Evolutionary conservation across 805 yeast genomes (phyloP), one percentile per base, ranked within the genome.

Genomic region (Hanseniaspora osmophila): DNA sequence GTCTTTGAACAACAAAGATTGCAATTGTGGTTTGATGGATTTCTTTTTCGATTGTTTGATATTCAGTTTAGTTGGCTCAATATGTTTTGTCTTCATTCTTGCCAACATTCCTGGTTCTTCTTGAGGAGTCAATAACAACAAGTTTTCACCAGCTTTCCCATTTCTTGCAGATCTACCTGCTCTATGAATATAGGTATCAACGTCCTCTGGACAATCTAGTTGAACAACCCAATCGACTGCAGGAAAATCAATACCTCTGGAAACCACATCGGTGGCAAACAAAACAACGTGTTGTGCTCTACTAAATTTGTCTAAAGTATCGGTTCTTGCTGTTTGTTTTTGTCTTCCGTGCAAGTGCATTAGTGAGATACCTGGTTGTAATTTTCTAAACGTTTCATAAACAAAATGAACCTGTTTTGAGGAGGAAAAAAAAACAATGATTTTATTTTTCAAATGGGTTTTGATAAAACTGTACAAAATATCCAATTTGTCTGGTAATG

Each of bases 181-280:
- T 56, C 96, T 70, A 55, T 86, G 96, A 44, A 86, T 84, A 61
- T 87, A 86, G 0, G 96, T 87, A 30, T 87, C 85, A 2, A 77
- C 73, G 61, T 84, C 94, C 58, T 86, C 96, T 0, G 96, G 95
- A 54, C 94, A 84, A 58, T 86, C 96, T 1, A 85, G 71, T 60
- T 86, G 96, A 9, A 86, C 69, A n/a, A 86, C 95, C 96, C 96
- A 86, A 57, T 87, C 94, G 43, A 86, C 84, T 6, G 88, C 84
- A 0, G 96, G 95, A 62, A 87, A 85, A 61, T 86, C 96, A 37
- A 86, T 73, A 15, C 96, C 96, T 59, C 96, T 69, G 1, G 96
- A 95, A 11, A 85, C 95, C 40, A 86, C 80, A 64, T 86, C 96
- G 0, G 96, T 86, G 0, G 95, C 92, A 57, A 86, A 78, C 42